phyloP scores from a whole-genome alignment of 2,329 filamentous ascomycete genomes.

The Aspergillus fumigatus region DNA sequence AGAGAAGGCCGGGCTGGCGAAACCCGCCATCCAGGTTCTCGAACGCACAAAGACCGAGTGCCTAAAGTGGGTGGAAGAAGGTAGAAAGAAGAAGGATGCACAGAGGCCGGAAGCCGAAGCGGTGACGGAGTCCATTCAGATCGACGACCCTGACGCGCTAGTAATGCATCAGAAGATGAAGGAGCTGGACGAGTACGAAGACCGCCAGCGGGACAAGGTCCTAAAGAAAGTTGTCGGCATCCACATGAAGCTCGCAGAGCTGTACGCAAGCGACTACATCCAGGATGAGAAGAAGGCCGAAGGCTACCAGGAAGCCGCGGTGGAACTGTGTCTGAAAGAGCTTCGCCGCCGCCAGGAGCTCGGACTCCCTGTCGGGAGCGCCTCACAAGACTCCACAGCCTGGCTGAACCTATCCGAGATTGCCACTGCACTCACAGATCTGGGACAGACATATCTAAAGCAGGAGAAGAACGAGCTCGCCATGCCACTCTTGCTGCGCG shows the following conservation, averaged over 20 bases:
- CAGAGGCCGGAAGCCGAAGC: conserved; percentile 14
- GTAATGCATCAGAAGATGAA: conserved; percentile 20
- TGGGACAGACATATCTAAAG: conserved; percentile 72
- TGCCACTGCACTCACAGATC: conserved; percentile 45
- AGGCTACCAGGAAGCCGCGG: conserved; percentile 70
- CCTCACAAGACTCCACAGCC: conserved; percentile 38
- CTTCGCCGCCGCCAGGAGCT: conserved; percentile 62
- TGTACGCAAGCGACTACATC: conserved; percentile 74
- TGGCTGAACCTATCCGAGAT: conserved; percentile 39
- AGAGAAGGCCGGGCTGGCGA: conserved; percentile 68
- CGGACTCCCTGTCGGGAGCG: conserved; percentile 64
- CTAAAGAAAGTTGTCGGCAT: conserved; percentile 71
- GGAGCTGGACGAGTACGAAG: conserved; percentile 25
- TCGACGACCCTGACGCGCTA: conserved; percentile 18
- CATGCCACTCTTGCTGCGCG: conserved; percentile 80
- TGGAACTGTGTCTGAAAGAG: conserved; percentile 75
- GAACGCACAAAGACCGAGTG: conserved; percentile 72
- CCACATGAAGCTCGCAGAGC: conserved; percentile 75
- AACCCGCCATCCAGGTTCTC: conserved; percentile 68
- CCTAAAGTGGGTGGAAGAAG: conserved; percentile 37
- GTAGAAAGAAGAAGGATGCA: conserved; percentile 18
- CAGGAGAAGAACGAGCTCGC: conserved; percentile 74
- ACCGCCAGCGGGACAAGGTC: conserved; percentile 56
- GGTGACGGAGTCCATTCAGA: conserved; percentile 15
- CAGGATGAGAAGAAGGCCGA: conserved; percentile 70